Evolutionary conservation across 495 filamentous ascomycete genomes (phyloP).

Genomic region (Daldinia caldariorum): DNA sequence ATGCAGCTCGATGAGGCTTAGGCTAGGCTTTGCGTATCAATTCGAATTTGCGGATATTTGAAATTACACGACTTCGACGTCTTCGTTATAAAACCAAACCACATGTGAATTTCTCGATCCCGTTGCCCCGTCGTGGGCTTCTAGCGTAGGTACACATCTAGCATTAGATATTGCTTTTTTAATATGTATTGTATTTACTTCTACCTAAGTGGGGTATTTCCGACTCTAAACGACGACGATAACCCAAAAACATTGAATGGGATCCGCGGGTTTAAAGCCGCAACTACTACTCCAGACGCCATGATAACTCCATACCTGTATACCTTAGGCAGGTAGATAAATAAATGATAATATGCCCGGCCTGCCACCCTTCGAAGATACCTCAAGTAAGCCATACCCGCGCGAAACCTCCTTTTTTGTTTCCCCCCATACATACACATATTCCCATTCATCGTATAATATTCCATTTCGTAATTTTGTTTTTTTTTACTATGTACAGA

Average conservation of each 20-base stretch:
- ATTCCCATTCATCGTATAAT: constrained; percentile 11
- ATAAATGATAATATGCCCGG: constrained; percentile 20
- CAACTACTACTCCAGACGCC: constrained; percentile 7
- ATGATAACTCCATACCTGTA: constrained; percentile 15
- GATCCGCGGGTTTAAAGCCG: not conserved
- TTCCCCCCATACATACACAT: constrained; percentile 1
- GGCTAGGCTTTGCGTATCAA: not conserved
- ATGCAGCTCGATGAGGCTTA: constrained; percentile 10
- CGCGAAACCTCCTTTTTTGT: constrained; percentile 13
- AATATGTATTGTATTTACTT: constrained; percentile 27
- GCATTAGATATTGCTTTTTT: not conserved
- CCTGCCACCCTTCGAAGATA: constrained; percentile 3
- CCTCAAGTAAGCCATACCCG: constrained; percentile 3
- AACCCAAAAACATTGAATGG: not conserved
- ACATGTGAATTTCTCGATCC: too few relatives aligned
- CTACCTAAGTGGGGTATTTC: constrained; percentile 43
- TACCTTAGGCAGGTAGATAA: too few relatives aligned
- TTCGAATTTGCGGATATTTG: constrained; percentile 15
- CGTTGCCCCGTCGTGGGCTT: too few relatives aligned
- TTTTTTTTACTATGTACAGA: constrained; percentile 24
- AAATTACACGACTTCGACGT: not conserved
- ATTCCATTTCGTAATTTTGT: not conserved
- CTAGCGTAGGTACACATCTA: too few relatives aligned
- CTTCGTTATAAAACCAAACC: not conserved
- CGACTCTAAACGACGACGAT: constrained; percentile 24